Evolutionary conservation across 1,139 yeast species (phyloP).

Genomic region (Suhomyces terraborum): DNA sequence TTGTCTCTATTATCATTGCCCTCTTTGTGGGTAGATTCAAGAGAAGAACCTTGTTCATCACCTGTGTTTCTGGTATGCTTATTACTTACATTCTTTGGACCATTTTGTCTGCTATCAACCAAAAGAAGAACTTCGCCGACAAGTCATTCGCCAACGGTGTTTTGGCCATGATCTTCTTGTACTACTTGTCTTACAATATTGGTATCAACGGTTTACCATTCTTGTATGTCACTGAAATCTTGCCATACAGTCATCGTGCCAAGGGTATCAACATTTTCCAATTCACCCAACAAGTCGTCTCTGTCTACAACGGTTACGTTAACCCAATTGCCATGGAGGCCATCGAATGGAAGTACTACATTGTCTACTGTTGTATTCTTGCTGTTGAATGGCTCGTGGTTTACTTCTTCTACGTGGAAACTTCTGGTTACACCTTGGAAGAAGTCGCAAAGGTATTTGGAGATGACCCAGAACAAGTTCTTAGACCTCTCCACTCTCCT

Average conservation of each 20-base stretch:
- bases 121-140: slow-evolving; percentile 36
- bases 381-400: slow-evolving; percentile 41
- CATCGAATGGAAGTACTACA: slow-evolving; percentile 61
- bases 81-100: slow-evolving; percentile 43
- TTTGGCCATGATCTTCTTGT: slow-evolving; percentile 50
- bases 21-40: slow-evolving; percentile 33
- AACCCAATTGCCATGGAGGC: slow-evolving; percentile 63
- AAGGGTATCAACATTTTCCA: slow-evolving; percentile 42
- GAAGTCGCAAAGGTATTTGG: slow-evolving; percentile 54
- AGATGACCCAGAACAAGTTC: slow-evolving; percentile 27
- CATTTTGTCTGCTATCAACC: slow-evolving; percentile 38
- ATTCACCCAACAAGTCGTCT: slow-evolving; percentile 31
- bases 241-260: slow-evolving; percentile 48
- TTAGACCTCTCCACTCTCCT: slow-evolving; percentile 5
- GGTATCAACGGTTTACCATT: slow-evolving; percentile 45
- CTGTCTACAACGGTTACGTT: slow-evolving; percentile 47
- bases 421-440: slow-evolving; percentile 55
- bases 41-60: slow-evolving; percentile 49
- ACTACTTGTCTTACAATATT: slow-evolving; percentile 39
- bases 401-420: slow-evolving; percentile 50
- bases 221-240: slow-evolving; percentile 43
- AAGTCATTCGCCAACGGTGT: slow-evolving; percentile 43
- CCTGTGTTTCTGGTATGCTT: slow-evolving; percentile 40
- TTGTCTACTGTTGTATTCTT: slow-evolving; percentile 49
- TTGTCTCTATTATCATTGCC: slow-evolving; percentile 35